Conservation (phyloP, 73 alveolate genomes). For the Paramecium pentaurelia region DNA sequence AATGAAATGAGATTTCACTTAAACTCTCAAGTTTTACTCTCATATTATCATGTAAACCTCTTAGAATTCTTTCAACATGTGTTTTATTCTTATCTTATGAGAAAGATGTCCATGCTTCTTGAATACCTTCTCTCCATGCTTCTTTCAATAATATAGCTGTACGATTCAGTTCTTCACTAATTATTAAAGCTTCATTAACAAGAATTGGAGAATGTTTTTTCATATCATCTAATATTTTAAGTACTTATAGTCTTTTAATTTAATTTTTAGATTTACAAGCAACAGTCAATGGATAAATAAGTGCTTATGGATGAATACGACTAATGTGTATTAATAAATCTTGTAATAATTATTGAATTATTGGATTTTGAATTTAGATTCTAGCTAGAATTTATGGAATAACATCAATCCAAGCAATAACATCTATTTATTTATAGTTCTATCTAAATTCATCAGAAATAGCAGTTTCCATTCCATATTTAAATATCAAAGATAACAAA, state of each 20-base stretch:
- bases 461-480: slow-evolving; percentile 87
- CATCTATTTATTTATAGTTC: slow-evolving; percentile 81
- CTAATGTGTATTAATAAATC: slow-evolving; percentile 85
- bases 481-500: slow-evolving; percentile 85
- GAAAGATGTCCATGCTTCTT: slow-evolving; percentile 92
- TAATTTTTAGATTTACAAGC: slow-evolving; percentile 85
- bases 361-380: slow-evolving; percentile 82
- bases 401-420: slow-evolving; percentile 94
- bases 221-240: slow-evolving; percentile 79
- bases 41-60: slow-evolving; percentile 86
- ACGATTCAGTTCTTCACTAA: slow-evolving; percentile 92
- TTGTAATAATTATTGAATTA: slow-evolving; percentile 73
- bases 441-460: slow-evolving; percentile 79
- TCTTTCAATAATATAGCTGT: slow-evolving; percentile 91
- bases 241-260: slow-evolving; percentile 89
- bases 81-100: slow-evolving; percentile 80
- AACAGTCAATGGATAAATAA: slow-evolving; percentile 93
- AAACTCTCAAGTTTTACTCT: slow-evolving; percentile 85
- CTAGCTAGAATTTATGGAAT: slow-evolving; percentile 97
- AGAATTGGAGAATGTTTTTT: slow-evolving; percentile 76
- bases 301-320: slow-evolving; percentile 87
- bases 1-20: slow-evolving; percentile 93
- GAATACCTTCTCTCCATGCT: slow-evolving; percentile 94
- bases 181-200: slow-evolving; percentile 83
- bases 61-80: slow-evolving; percentile 76